Base-by-base conservation (phyloP, 2,329 filamentous ascomycete species). In the Ascochyta rabiei region DNA sequence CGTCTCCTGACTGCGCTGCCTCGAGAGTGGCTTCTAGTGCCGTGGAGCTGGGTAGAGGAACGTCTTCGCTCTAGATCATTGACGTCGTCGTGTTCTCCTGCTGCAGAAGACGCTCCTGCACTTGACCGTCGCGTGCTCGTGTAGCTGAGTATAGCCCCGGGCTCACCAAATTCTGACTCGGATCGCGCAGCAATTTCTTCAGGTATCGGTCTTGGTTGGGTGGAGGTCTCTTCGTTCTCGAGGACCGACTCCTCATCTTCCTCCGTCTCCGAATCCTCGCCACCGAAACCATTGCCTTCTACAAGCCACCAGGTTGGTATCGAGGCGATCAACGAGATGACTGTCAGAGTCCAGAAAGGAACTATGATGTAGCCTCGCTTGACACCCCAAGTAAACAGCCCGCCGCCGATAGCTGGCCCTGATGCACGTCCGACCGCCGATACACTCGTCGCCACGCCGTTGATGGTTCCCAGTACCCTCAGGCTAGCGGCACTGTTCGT, bases 401-500 rank as follows among this genome's bases (percentile, higher is more conserved):
- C 77, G 0, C 93, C 93, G 0, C 86, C 83, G 30, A 89, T 74
- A 0, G 90, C 89, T 0, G 95, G 93, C 0, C 95, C 95, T 0
- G 83, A 68, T 0, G 91, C 93, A 43, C 93, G 81, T 1, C 93
- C 93, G 5, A 97, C 75, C 0, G 90, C 92, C 60, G 87, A 89
- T 30, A 93, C 86, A 51, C 88, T 89, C 0, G 93, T 96, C 0
- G 91, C 93, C 57, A 96, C 86, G 2, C 93, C 95, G 68, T 98
- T 98, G 50, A 98, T 78, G 0, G 93, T 97, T 1, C 92, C 93
- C 5, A 98, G 82, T 9, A 96, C 84, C 38, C 83, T 80, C 15
- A 96, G 78, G 49, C 88, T 92, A 1, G 82, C 77, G 4, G 91
- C 91, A 9, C 88, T 91, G 76, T 97, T 97, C 24, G 93, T 97